Conservation (phyloP, 2,329 filamentous ascomycete species). For the Botrytis squamosa region DNA sequence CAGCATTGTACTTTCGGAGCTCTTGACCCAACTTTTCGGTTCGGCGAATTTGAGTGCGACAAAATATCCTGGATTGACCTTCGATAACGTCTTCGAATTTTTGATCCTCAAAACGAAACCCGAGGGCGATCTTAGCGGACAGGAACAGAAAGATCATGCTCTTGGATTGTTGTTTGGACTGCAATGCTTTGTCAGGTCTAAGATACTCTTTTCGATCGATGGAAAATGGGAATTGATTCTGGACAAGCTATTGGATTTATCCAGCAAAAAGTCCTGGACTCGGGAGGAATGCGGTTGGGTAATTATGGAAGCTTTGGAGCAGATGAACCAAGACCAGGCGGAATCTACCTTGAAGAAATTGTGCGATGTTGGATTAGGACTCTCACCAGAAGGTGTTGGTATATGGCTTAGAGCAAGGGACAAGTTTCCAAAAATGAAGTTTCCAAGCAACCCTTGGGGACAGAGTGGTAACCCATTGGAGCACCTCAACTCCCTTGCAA, state of each 20-base stretch:
- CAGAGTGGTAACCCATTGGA: constrained; percentile 69
- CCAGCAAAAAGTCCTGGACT: constrained; percentile 83
- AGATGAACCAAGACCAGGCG: constrained; percentile 55
- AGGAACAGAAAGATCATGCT: constrained; percentile 83
- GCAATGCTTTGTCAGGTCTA: constrained; percentile 80
- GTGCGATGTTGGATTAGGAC: constrained; percentile 63
- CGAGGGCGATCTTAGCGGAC: constrained; percentile 53
- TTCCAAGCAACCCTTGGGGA: constrained; percentile 70
- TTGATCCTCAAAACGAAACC: constrained; percentile 56
- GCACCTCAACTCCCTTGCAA: constrained; percentile 66
- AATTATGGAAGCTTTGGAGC: constrained; percentile 68
- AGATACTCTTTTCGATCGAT: constrained; percentile 62
- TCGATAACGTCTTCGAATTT: constrained; percentile 54
- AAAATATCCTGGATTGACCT: constrained; percentile 56
- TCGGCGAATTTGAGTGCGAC: constrained; percentile 43
- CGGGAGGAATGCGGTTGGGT: constrained; percentile 84
- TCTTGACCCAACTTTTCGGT: constrained; percentile 69
- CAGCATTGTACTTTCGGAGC: constrained; percentile 81
- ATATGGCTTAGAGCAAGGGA: constrained; percentile 76
- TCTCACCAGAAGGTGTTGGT: constrained; percentile 84
- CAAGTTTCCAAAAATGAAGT: constrained; percentile 60
- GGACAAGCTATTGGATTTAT: constrained; percentile 69
- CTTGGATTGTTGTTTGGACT: constrained; percentile 86
- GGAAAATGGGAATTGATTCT: constrained; percentile 67
- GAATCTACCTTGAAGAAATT: constrained; percentile 63